A percentile compares a stretch with the other conserved stretches of the same genome.
Evolutionary conservation across 1,284 basidiomycete genomes (phyloP).

Genomic region (Inonotus hispidus): DNA sequence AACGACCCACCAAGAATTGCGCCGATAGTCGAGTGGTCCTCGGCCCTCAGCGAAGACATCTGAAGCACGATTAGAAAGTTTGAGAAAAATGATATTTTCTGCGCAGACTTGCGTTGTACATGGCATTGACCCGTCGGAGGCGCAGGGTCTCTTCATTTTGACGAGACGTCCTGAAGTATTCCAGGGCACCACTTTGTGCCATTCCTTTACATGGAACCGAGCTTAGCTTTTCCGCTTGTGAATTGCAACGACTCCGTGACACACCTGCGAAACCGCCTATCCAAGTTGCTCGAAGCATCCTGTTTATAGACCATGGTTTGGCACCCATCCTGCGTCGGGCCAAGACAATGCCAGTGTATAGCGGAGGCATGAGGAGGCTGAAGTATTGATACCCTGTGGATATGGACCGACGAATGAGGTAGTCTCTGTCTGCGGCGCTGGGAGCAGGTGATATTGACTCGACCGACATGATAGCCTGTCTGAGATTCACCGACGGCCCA

Average conservation of each 20-base stretch:
- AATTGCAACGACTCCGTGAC: neutral
- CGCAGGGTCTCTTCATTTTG: slow-evolving; percentile 11
- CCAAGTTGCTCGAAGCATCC: slow-evolving; percentile 17
- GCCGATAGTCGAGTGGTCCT: slow-evolving; percentile 20
- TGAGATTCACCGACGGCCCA: too few relatives aligned
- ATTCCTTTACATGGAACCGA: neutral
- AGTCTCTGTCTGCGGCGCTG: slow-evolving; percentile 18
- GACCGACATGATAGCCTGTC: neutral
- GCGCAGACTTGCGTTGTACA: slow-evolving; percentile 14
- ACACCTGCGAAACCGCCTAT: slow-evolving; percentile 14
- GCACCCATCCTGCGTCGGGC: slow-evolving; percentile 13
- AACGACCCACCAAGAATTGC: slow-evolving; percentile 14
- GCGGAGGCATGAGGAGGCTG: slow-evolving; percentile 14
- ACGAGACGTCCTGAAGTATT: slow-evolving; percentile 12
- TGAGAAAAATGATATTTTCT: neutral
- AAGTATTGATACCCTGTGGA: slow-evolving; percentile 18
- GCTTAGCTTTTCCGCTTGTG: neutral
- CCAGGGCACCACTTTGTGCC: slow-evolving; percentile 11
- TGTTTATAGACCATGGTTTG: slow-evolving; percentile 15
- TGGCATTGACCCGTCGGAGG: slow-evolving; percentile 11
- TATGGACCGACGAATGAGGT: slow-evolving; percentile 17
- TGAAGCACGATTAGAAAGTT: neutral
- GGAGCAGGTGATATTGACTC: slow-evolving; percentile 5
- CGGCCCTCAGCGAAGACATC: slow-evolving; percentile 16
- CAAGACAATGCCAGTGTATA: slow-evolving; percentile 12